Base-by-base conservation (phyloP, 306 rosid genomes). In the Cucumis hystrix region DNA sequence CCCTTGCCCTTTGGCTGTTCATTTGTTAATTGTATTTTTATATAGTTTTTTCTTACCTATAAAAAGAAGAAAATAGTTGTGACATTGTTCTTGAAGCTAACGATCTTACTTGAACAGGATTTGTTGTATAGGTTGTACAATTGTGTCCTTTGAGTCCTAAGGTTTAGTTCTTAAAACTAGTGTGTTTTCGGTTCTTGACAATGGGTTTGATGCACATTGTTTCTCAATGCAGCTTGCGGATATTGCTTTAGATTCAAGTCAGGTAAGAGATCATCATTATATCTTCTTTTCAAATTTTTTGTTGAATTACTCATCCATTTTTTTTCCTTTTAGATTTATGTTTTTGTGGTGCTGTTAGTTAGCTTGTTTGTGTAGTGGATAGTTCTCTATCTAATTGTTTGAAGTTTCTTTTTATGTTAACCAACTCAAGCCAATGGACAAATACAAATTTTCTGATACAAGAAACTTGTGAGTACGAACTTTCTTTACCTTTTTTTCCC, bases 381-480 rank as follows among this genome's bases (percentile, higher is more conserved):
- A 35, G 39, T 71, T 78, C 68, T 81, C 30, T 54, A 60, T 56
- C 74, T 77, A 55, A 51, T 37, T 45, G 62, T 35, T 20, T 66
- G 56, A 61, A 41, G 33, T 84, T 63, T 45, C 77, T 77, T 74
- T 79, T 70, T 81, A 69, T 77, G 75, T 73, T 77, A 61, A 65
- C 71, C 41, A 70, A 77, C 81, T 78, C 80, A 80, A 92, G 93
- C 83, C 66, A 65, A 82, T 17, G 80, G 89, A 80, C 57, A 77
- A 77, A 33, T 88, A 83, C 88, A 90, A 90, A 84, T 87, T 92
- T 68, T 39, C 86, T 43, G 88, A 92, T 81, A 87, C 92, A 66
- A 81, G 85, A 41, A 87, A 76, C 87, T 82, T 82, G 96, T 92
- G 74, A 88, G 97, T 88, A 73, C 75, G 69, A n/a, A 40, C 58